These are phyloP conservation scores for Cryptococcus sp. DNA, from an alignment of 1,284 basidiomycete genomes.

Conservation along the genomic window DNA sequence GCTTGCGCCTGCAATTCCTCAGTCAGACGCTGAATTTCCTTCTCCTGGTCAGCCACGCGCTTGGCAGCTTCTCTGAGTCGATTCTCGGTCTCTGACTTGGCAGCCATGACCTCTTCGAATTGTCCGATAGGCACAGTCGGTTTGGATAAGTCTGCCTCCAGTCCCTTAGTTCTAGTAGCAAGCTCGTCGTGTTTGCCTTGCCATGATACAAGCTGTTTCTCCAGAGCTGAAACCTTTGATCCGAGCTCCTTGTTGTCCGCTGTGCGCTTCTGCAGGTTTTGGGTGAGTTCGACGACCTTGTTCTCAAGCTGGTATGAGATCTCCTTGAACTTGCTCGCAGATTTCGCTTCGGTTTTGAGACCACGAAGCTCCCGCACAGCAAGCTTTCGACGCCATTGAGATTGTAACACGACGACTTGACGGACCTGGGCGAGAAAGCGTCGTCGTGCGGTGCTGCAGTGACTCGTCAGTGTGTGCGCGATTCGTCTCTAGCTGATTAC, in stretches of 20 bases:
- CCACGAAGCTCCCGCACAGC: slow-evolving; percentile 82
- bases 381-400: slow-evolving; percentile 83
- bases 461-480: slow-evolving; percentile 7
- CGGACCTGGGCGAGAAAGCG: slow-evolving; percentile 67
- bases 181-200: slow-evolving; percentile 84
- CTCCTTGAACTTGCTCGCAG: slow-evolving; percentile 97
- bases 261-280: slow-evolving; percentile 87
- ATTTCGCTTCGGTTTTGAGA: slow-evolving; percentile 88
- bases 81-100: slow-evolving; percentile 80
- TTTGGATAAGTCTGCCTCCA: slow-evolving; percentile 70
- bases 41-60: slow-evolving; percentile 76
- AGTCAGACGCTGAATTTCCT: slow-evolving; percentile 75
- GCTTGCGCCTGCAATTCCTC: slow-evolving; percentile 63
- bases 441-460: slow-evolving; percentile 65
- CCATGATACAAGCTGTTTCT: slow-evolving; percentile 83
- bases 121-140: slow-evolving; percentile 73
- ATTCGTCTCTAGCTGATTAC: slow-evolving; percentile 46
- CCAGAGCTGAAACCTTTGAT: slow-evolving; percentile 70
- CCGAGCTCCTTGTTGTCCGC: slow-evolving; percentile 89
- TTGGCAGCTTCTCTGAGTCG: slow-evolving; percentile 77
- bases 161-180: slow-evolving; percentile 72
- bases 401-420: slow-evolving; percentile 83
- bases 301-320: slow-evolving; percentile 98
- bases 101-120: slow-evolving; percentile 72
- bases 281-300: slow-evolving; percentile 98